These are phyloP conservation scores for Dendrobium nobile DNA, from an alignment of 106 monocot genomes.

Conservation along the genomic window DNA sequence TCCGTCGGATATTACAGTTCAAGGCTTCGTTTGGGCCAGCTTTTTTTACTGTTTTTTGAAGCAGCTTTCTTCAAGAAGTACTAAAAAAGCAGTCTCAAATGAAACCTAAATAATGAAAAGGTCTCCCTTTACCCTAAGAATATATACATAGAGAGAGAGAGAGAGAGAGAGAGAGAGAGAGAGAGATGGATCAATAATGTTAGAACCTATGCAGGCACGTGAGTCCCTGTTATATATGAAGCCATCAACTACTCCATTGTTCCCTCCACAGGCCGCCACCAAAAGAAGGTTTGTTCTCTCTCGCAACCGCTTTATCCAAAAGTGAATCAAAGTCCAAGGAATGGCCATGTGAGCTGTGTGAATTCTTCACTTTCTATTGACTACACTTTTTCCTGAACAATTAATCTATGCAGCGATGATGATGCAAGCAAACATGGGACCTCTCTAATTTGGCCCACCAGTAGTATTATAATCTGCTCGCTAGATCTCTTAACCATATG, in stretches of 20 bases:
- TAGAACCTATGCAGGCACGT: neutral
- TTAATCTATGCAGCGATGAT: neutral
- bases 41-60: too few relatives aligned
- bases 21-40: too few relatives aligned
- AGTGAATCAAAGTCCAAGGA: neutral
- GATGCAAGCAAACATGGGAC: neutral
- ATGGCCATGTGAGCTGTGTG: neutral
- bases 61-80: too few relatives aligned
- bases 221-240: neutral
- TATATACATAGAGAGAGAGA: too few relatives aligned
- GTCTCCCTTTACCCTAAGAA: too few relatives aligned
- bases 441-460: neutral
- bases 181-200: neutral
- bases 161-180: too few relatives aligned
- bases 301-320: neutral
- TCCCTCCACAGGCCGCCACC: neutral
- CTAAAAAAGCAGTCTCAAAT: too few relatives aligned
- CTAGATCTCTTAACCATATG: neutral
- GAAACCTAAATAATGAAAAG: too few relatives aligned
- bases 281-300: slow-evolving; percentile 1
- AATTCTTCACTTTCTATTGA: too few relatives aligned
- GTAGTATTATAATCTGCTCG: neutral
- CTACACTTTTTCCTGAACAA: too few relatives aligned
- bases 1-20: too few relatives aligned
- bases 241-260: neutral